Percentiles rank a stretch among this genome's conserved stretches.
Evolutionary conservation across 2,329 filamentous ascomycete species (phyloP).

Genomic region (Penicillium sp.): DNA sequence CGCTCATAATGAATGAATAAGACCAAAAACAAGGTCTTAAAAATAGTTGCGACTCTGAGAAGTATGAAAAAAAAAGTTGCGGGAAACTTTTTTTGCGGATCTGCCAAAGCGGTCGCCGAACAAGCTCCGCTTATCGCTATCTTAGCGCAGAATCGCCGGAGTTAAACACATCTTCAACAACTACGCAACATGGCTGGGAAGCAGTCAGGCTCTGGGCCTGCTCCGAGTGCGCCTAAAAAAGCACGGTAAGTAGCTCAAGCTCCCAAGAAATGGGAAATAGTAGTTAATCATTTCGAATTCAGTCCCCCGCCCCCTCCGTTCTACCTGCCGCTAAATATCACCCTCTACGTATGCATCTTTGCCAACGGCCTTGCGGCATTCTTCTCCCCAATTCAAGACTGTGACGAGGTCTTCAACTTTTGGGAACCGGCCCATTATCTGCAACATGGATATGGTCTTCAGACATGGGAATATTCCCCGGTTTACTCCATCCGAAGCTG

Average conservation of each 20-base stretch:
- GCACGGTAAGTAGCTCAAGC: conserved; percentile 23
- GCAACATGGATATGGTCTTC: conserved; percentile 84
- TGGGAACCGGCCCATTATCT: conserved; percentile 98
- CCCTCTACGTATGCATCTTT: conserved; percentile 77
- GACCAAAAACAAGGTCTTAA: not conserved
- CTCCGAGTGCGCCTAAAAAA: conserved; percentile 25
- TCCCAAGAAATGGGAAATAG: not conserved
- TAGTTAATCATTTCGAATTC: not conserved
- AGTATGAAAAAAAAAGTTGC: conserved; percentile 11
- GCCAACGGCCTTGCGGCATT: conserved; percentile 75
- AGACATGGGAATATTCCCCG: conserved; percentile 99
- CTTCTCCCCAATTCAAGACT: conserved; percentile 92
- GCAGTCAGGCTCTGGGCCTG: conserved; percentile 6
- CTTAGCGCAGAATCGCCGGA: conserved; percentile 7
- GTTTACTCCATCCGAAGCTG: conserved; percentile 94
- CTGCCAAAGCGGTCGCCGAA: conserved; percentile 30
- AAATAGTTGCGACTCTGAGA: conserved; percentile 1
- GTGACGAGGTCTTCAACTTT: conserved; percentile 98
- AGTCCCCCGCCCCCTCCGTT: conserved; percentile 50
- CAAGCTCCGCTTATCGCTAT: conserved; percentile 30
- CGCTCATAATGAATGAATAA: conserved; percentile 26
- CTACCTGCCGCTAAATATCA: conserved; percentile 69
- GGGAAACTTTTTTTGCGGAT: conserved; percentile 29
- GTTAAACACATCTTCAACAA: conserved; percentile 3
- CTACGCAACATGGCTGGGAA: conserved; percentile 18